phyloP scores from a whole-genome alignment of 176 grass and related monocot genomes.

The Musa beccarii region DNA sequence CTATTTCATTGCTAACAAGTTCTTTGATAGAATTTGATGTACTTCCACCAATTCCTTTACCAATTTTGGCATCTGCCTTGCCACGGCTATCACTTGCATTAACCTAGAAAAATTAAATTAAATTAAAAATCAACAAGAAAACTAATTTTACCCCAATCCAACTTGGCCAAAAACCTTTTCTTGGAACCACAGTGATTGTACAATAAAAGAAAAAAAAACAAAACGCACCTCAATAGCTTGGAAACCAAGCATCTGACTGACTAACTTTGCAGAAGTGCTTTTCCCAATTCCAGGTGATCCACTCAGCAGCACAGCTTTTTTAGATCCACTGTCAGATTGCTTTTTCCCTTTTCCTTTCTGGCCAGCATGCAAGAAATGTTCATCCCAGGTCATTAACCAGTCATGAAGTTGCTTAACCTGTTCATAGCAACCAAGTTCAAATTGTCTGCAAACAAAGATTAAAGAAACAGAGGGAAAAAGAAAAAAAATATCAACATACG shows the following conservation, averaged over 20 bases:
- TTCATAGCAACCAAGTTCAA: conserved; percentile 23
- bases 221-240: conserved; percentile 78
- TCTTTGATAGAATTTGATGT: conserved; percentile 98
- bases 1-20: conserved; percentile 72
- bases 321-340: conserved; percentile 64
- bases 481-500: conserved; percentile 40
- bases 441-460: conserved; percentile 1
- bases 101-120: conserved; percentile 43
- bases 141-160: not conserved
- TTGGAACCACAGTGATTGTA: not conserved
- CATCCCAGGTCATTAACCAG: conserved; percentile 84
- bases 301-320: conserved; percentile 81
- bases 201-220: not conserved
- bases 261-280: conserved; percentile 87
- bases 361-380: conserved; percentile 56
- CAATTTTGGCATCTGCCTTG: conserved; percentile 94
- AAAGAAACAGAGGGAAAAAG: not conserved
- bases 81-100: conserved; percentile 99
- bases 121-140: conserved; percentile 13
- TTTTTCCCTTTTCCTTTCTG: conserved; percentile 85
- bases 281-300: conserved; percentile 96
- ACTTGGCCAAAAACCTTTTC: not conserved
- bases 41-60: conserved; percentile 83
- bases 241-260: conserved; percentile 93
- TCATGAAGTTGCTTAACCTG: conserved; percentile 97